phyloP scores from a whole-genome alignment of 306 rosid genomes.

The Citrullus mucosospermus region DNA sequence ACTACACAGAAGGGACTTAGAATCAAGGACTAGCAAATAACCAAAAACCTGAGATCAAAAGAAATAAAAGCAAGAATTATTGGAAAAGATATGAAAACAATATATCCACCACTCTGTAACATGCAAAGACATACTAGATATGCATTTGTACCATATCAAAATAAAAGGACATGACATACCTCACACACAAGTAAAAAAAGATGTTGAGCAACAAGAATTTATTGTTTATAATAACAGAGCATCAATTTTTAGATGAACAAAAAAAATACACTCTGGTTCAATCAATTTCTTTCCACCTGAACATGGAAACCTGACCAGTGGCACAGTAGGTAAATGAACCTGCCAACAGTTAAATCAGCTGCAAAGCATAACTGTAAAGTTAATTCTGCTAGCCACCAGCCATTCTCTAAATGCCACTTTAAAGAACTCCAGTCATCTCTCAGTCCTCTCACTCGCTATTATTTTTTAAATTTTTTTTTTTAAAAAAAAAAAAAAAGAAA shows the following conservation, averaged over 20 bases:
- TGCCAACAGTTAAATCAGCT: not conserved
- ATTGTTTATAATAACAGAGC: not conserved
- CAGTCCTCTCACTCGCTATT: not conserved
- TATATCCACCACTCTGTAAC: not conserved
- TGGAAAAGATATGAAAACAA: not conserved
- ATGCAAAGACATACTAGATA: not conserved
- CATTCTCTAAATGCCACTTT: not conserved
- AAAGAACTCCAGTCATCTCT: not conserved
- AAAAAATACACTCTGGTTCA: not conserved
- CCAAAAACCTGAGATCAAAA: slow-evolving; percentile 30
- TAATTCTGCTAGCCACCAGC: not conserved
- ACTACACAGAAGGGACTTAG: slow-evolving; percentile 14
- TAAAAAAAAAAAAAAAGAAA: not conserved
- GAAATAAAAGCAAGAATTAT: slow-evolving; percentile 8
- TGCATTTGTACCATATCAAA: not conserved
- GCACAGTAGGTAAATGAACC: not conserved
- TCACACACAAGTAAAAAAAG: not conserved
- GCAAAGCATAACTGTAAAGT: not conserved
- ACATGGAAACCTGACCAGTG: not conserved
- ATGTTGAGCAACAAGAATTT: not conserved
- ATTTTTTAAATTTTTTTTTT: not conserved
- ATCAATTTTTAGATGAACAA: not conserved
- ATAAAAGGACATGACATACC: not conserved
- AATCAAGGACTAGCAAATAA: slow-evolving; percentile 13
- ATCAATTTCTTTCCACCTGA: not conserved